Percentiles rank a stretch among this genome's conserved stretches.
phyloP scores from a whole-genome alignment of 2,329 filamentous ascomycete species.

The Xylaria multiplex region DNA sequence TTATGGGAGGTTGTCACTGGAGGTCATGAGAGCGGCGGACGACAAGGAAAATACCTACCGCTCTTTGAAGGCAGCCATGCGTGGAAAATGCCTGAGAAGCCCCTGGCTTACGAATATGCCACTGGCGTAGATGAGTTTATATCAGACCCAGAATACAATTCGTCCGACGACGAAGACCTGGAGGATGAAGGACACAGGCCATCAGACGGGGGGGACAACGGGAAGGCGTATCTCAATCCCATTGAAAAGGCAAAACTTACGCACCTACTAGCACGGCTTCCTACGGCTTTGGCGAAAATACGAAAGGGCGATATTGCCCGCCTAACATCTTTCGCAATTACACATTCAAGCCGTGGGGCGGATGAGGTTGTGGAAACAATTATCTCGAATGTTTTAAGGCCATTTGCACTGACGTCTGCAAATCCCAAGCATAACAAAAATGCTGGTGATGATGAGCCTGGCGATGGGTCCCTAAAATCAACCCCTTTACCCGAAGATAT shows the following conservation, averaged over 20 bases:
- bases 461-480: constrained; percentile 51
- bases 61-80: constrained; percentile 80
- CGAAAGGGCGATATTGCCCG: constrained; percentile 87
- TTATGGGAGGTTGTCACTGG: constrained; percentile 87
- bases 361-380: constrained; percentile 94
- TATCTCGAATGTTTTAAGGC: constrained; percentile 80
- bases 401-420: constrained; percentile 77
- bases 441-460: constrained; percentile 52
- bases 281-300: constrained; percentile 76
- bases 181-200: constrained; percentile 66
- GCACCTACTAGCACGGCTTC: constrained; percentile 84
- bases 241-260: constrained; percentile 85
- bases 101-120: constrained; percentile 82
- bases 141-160: constrained; percentile 86
- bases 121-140: constrained; percentile 82
- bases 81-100: constrained; percentile 80
- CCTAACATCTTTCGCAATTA: constrained; percentile 87
- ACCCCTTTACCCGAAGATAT: constrained; percentile 54
- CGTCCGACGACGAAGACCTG: constrained; percentile 82
- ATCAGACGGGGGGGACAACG: constrained; percentile 54
- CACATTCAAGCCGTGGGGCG: constrained; percentile 83
- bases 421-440: constrained; percentile 65
- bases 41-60: constrained; percentile 65
- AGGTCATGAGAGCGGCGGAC: constrained; percentile 55
- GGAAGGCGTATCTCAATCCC: constrained; percentile 78